A percentile compares a stretch with the other conserved stretches of the same genome.
These are phyloP conservation scores for Rachicladosporium sp. DNA, from an alignment of 2,329 filamentous ascomycete species.

Conservation along the genomic window DNA sequence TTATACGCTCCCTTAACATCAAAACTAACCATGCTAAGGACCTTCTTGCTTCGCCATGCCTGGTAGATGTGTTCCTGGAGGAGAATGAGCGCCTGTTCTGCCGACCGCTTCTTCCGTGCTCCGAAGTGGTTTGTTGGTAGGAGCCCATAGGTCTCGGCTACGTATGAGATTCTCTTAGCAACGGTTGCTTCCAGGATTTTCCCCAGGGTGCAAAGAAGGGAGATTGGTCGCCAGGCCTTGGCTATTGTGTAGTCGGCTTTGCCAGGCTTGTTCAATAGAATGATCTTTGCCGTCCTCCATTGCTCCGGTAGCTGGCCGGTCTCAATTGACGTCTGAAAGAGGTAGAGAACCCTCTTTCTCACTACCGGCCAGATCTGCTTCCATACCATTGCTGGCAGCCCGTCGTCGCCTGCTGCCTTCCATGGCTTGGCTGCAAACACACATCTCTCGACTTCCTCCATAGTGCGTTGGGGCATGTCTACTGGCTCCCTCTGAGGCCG, in stretches of 20 bases:
- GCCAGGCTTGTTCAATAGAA: slow-evolving; percentile 16
- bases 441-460: neutral
- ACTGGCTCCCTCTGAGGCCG: neutral
- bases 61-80: neutral
- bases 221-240: slow-evolving; percentile 19
- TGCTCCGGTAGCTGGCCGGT: slow-evolving; percentile 13
- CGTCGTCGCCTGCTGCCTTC: slow-evolving; percentile 8
- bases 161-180: neutral
- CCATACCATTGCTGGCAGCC: slow-evolving; percentile 11
- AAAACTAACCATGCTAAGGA: slow-evolving; percentile 26
- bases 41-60: slow-evolving; percentile 9
- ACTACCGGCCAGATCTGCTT: slow-evolving; percentile 14
- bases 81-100: neutral
- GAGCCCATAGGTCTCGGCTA: neutral
- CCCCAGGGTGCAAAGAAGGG: slow-evolving; percentile 14
- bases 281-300: slow-evolving; percentile 17
- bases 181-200: slow-evolving; percentile 11
- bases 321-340: slow-evolving; percentile 12
- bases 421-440: slow-evolving; percentile 4
- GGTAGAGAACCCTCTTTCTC: slow-evolving; percentile 11
- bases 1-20: slow-evolving; percentile 32
- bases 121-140: slow-evolving; percentile 1
- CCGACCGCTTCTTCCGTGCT: neutral
- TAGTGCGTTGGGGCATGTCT: neutral
- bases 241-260: slow-evolving; percentile 16